Conservation (phyloP, 495 filamentous ascomycete species). For the Aspergillus conjunctus region DNA sequence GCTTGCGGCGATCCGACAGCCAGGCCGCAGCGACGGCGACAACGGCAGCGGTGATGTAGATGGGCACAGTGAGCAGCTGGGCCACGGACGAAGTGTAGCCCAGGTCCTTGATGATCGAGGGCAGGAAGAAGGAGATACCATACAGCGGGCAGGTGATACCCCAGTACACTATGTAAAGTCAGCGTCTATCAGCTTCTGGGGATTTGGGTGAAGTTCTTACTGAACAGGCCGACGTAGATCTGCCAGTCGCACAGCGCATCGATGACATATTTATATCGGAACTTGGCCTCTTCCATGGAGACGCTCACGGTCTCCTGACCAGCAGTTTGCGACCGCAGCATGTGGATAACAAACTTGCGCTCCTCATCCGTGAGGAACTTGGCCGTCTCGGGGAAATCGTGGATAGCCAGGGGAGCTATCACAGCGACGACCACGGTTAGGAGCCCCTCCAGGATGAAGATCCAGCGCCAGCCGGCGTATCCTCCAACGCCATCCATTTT, state of each 20-base stretch:
- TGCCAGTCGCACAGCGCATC: conserved; percentile 73
- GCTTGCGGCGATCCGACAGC: conserved; percentile 60
- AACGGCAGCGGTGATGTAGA: conserved; percentile 43
- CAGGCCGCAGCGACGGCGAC: conserved; percentile 48
- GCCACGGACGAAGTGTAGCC: conserved; percentile 65
- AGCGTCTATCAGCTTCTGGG: background rate
- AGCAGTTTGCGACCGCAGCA: conserved; percentile 18
- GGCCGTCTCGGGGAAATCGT: conserved; percentile 67
- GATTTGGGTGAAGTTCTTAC: background rate
- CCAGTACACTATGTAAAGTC: conserved; percentile 49
- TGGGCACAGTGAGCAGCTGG: conserved; percentile 71
- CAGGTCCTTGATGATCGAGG: conserved; percentile 67
- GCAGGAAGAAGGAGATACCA: conserved; percentile 72
- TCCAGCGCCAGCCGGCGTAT: conserved; percentile 73
- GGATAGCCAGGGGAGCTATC: conserved; percentile 59
- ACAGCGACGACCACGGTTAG: conserved; percentile 61
- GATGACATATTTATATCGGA: conserved; percentile 62
- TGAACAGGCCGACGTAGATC: conserved; percentile 65
- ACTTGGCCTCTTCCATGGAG: conserved; percentile 54
- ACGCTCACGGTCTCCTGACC: conserved; percentile 24
- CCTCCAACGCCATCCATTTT: conserved; percentile 68
- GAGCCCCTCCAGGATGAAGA: conserved; percentile 71
- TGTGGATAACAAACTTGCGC: conserved; percentile 51
- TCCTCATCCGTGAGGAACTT: conserved; percentile 52
- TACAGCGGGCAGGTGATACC: conserved; percentile 70